phyloP scores from a whole-genome alignment of 441 rosid genomes.

The Mallotus japonicus region DNA sequence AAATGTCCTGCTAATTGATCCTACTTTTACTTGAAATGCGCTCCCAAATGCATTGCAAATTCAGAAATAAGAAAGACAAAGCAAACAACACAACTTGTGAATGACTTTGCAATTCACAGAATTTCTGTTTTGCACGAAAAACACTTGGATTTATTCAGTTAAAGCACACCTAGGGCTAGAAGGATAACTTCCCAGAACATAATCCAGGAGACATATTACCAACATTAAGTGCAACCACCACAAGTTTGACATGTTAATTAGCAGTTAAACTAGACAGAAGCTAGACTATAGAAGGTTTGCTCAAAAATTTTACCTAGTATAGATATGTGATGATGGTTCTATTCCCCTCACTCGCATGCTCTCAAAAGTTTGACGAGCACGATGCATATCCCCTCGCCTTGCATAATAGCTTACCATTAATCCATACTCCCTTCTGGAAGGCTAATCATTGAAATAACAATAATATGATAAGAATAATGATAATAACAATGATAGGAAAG shows the following conservation, averaged over 20 bases:
- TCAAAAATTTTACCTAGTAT: conserved; percentile 60
- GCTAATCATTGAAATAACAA: conserved; percentile 43
- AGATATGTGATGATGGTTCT: conserved; percentile 83
- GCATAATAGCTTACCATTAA: conserved; percentile 94
- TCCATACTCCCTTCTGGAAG: conserved; percentile 93
- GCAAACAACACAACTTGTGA: background rate
- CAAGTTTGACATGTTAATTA: conserved; percentile 10
- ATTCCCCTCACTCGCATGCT: conserved; percentile 91
- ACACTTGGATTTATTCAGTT: background rate
- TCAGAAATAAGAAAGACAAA: background rate
- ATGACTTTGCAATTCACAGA: conserved; percentile 8
- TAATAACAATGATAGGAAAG: background rate
- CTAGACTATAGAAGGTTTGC: conserved; percentile 2
- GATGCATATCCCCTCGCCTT: conserved; percentile 92
- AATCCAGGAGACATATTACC: background rate
- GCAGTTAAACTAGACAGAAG: conserved; percentile 7
- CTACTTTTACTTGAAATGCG: conserved; percentile 1
- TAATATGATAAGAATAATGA: conserved; percentile 1
- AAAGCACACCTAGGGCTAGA: conserved; percentile 6
- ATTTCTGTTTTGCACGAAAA: conserved; percentile 1
- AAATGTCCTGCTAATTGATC: background rate
- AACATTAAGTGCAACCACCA: background rate
- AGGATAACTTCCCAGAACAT: conserved; percentile 8
- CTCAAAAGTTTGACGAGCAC: conserved; percentile 92
- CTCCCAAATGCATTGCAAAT: conserved; percentile 2